These are phyloP conservation scores for Phialemonium atrogriseum DNA, from an alignment of 2,329 filamentous ascomycete species.

Conservation along the genomic window DNA sequence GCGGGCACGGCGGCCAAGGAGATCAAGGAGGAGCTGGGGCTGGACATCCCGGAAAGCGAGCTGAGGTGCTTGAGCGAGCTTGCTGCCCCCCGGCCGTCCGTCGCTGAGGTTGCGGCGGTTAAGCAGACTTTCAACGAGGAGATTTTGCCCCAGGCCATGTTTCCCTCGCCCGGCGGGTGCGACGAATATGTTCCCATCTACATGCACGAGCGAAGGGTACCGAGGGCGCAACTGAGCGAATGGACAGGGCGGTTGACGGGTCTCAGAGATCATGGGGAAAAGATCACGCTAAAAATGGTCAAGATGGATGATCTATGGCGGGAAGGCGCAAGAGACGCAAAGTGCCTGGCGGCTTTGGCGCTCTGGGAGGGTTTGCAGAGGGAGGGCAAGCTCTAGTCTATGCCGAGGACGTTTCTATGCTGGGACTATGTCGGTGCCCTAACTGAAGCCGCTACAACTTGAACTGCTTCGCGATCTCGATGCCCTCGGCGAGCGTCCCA, in stretches of 20 bases:
- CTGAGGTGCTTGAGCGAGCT: slow-evolving; percentile 45
- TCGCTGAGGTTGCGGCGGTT: slow-evolving; percentile 10
- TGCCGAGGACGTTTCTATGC: too few species aligned
- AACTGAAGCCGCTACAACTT: slow-evolving; percentile 19
- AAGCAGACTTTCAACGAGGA: slow-evolving; percentile 23
- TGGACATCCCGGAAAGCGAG: slow-evolving; percentile 39
- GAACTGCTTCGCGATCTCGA: slow-evolving; percentile 59
- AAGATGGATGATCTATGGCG: slow-evolving; percentile 48
- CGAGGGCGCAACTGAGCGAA: slow-evolving; percentile 38
- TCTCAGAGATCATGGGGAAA: slow-evolving; percentile 49
- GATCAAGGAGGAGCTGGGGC: slow-evolving; percentile 51
- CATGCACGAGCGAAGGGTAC: slow-evolving; percentile 44
- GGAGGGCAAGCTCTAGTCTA: slow-evolving; percentile 33
- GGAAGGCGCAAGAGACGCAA: slow-evolving; percentile 48
- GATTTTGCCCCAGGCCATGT: slow-evolving; percentile 39
- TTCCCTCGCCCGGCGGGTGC: slow-evolving; percentile 49
- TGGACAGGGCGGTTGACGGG: slow-evolving; percentile 53
- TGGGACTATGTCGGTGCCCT: too few species aligned
- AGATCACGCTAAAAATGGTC: slow-evolving; percentile 53
- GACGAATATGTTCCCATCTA: slow-evolving; percentile 55
- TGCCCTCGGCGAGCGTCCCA: slow-evolving; percentile 69
- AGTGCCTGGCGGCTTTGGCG: slow-evolving; percentile 50
- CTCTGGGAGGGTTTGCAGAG: slow-evolving; percentile 48
- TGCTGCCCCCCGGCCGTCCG: slow-evolving; percentile 18
- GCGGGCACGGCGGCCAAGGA: slow-evolving; percentile 50